Evolutionary conservation across 192 early-diverging fungal genomes (phyloP), one percentile per base, ranked within the genome.

Genomic region (Phlyctochytrium bullatum): DNA sequence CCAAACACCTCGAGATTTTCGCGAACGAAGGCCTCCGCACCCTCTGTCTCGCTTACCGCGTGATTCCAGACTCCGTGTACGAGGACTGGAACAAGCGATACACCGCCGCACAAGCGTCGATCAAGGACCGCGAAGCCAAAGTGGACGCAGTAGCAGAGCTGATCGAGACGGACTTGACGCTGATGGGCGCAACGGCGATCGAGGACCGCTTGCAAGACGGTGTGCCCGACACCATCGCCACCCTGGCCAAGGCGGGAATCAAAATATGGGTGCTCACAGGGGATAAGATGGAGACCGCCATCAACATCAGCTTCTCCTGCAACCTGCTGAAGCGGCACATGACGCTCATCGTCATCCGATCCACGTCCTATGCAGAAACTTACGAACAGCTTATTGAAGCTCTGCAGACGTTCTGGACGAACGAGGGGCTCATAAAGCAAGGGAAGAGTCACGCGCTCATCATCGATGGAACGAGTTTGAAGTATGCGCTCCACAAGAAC

Each of bases 261-360:
- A 93, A 94, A 73, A 88, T 98, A 53, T 98, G 97, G 97, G 95
- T 98, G 0, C 76, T 98, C 58, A 98, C 97, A 0, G 97, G 97
- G 34, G 97, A 98, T 78, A 97, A 97, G 71, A 74, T 97, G 79
- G 97, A 98, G 76, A 98, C 97, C 0, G 97, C 97, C 17, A 97
- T 98, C 77, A 97, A 97, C 73, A 97, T 98, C 76, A 95, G 94
- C 2, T 97, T 97, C 82, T 64, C 86, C n/a, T 80, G 78, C 67
- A 79, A 84, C 64, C 66, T 88, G 1, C 66, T 88, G 30, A 72
- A 68, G 52, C 51, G 67, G 33, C 64, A 73, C 36, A 80, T 83
- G 82, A 63, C 73, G 30, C 68, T 88, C 17, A 84, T 88, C 33
- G 80, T 87, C 36, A 82, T 88, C 62, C 63, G 75, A 61, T 77